phyloP scores from a whole-genome alignment of 169 alveolate genomes.

The Cyclospora cayetanensis region DNA sequence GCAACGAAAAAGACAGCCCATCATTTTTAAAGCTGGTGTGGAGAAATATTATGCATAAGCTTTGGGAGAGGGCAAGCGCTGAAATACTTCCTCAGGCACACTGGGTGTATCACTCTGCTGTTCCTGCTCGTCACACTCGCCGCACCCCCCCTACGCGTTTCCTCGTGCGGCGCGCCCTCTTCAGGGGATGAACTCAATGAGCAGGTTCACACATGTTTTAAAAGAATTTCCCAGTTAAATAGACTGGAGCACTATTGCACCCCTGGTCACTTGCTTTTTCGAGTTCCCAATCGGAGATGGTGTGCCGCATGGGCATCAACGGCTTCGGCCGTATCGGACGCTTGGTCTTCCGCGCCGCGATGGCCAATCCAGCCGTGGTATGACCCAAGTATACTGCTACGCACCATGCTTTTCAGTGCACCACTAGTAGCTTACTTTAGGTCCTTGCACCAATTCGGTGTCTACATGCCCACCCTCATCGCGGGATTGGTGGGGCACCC shows the following conservation, averaged over 20 bases:
- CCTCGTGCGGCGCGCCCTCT: not conserved
- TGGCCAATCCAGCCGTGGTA: conserved; percentile 83
- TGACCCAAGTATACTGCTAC: conserved; percentile 57
- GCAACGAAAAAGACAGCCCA: no score
- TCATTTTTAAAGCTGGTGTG: no score
- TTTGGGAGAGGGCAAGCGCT: no score
- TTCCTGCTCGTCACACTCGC: conserved; percentile 26
- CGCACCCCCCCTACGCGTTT: conserved; percentile 49
- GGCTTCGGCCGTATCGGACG: conserved; percentile 99
- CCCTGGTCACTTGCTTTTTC: no score
- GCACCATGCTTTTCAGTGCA: not conserved
- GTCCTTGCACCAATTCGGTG: not conserved
- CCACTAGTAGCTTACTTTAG: not conserved
- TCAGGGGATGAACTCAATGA: not conserved
- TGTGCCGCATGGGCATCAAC: conserved; percentile 96
- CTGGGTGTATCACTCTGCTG: no score
- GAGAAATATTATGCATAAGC: no score
- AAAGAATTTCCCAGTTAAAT: no score
- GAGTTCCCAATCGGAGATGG: conserved; percentile 75
- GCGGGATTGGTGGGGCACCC: no score
- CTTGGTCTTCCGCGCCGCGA: conserved; percentile 96
- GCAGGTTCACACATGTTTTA: not conserved
- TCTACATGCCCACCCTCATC: no score
- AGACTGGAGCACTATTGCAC: not conserved
- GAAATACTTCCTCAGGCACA: no score